Conservation (phyloP, 768 basidiomycete species). For the Candolleomyces efflorescens region DNA sequence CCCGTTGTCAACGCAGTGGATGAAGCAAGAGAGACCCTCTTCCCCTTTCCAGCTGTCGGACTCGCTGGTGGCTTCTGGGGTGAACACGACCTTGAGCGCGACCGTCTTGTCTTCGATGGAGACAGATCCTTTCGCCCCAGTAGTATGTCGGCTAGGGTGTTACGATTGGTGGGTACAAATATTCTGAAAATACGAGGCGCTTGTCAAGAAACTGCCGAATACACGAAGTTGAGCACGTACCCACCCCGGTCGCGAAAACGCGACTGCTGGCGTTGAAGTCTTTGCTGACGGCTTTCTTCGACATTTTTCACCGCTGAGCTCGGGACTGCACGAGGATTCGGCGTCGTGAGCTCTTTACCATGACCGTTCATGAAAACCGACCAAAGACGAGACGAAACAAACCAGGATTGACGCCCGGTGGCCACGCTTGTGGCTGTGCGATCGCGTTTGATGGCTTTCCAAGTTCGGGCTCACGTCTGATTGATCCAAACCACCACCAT, state of each 20-base stretch:
- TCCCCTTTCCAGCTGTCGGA: conserved; percentile 3
- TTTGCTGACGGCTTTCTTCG: conserved; percentile 57
- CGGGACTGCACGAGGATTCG: conserved; percentile 6
- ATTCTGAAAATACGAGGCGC: not conserved
- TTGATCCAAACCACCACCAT: not conserved
- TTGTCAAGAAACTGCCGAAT: too few species aligned
- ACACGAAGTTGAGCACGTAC: conserved; percentile 29
- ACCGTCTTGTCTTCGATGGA: conserved; percentile 3
- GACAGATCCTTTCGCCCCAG: conserved; percentile 3
- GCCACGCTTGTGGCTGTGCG: not conserved
- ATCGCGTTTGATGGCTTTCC: not conserved
- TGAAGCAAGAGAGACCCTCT: conserved; percentile 1
- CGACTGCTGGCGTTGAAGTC: conserved; percentile 59
- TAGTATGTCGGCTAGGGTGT: conserved; percentile 7
- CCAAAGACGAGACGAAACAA: not conserved
- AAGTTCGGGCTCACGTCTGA: not conserved
- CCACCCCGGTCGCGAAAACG: conserved; percentile 68
- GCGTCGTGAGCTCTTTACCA: not conserved
- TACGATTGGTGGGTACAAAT: conserved; percentile 6
- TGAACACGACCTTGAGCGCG: conserved; percentile 1
- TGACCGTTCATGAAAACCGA: conserved; percentile 2
- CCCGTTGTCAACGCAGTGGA: not conserved
- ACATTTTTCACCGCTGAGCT: conserved; percentile 24
- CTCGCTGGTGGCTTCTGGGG: conserved; percentile 4
- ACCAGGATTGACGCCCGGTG: too few species aligned